phyloP scores from a whole-genome alignment of 1,139 yeast species.

The Fermentozyma sake region DNA sequence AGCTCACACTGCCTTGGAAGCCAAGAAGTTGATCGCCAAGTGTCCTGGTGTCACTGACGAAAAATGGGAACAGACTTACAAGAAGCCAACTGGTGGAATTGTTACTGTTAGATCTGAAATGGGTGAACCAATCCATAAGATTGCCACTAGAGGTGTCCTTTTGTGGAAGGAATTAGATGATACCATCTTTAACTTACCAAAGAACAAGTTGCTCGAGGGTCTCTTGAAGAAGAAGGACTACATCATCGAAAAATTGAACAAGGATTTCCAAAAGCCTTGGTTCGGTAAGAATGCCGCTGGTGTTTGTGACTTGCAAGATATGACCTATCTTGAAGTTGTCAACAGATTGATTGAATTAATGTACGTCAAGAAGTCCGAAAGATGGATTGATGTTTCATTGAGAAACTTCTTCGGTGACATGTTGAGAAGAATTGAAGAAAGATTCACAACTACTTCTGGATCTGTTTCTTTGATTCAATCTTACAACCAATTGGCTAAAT shows the following conservation, averaged over 20 bases:
- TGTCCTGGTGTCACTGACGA: constrained; percentile 87
- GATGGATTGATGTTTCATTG: constrained; percentile 87
- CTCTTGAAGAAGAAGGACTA: constrained; percentile 79
- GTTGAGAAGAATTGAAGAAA: constrained; percentile 93
- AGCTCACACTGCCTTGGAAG: constrained; percentile 89
- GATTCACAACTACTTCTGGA: constrained; percentile 62
- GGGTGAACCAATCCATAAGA: constrained; percentile 99
- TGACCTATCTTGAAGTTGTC: constrained; percentile 93
- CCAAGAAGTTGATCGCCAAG: constrained; percentile 85
- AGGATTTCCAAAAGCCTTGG: constrained; percentile 98
- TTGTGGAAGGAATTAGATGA: constrained; percentile 97
- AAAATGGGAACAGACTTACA: constrained; percentile 92
- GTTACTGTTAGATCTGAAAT: constrained; percentile 95
- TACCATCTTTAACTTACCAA: constrained; percentile 86
- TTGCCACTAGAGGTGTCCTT: constrained; percentile 96
- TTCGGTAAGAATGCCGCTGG: constrained; percentile 76
- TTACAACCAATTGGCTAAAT: constrained; percentile 55
- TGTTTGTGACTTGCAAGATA: constrained; percentile 86
- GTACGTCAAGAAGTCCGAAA: constrained; percentile 71
- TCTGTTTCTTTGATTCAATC: constrained; percentile 69
- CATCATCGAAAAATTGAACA: constrained; percentile 79
- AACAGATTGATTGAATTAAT: constrained; percentile 82
- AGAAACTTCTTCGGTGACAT: constrained; percentile 84
- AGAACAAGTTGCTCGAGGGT: constrained; percentile 80
- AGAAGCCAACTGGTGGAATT: constrained; percentile 94